Conservation (phyloP, 2,329 filamentous ascomycete genomes). For the Colletotrichum scovillei region DNA sequence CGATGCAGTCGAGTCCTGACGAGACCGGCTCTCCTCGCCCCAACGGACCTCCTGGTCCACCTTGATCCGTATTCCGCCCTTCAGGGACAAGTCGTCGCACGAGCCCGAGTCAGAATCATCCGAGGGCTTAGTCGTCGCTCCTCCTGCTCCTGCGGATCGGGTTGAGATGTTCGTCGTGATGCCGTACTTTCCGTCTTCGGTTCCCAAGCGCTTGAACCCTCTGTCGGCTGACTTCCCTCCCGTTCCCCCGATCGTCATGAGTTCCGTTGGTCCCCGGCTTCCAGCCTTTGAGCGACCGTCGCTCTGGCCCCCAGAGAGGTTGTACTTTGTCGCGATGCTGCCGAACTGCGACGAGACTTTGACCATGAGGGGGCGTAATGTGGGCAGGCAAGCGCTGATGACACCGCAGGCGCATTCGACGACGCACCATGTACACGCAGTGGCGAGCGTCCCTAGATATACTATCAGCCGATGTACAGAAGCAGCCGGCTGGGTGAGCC, state of each 20-base stretch:
- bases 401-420: constrained; percentile 48
- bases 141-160: background rate
- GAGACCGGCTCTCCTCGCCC: constrained; percentile 1
- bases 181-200: constrained; percentile 22
- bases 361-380: constrained; percentile 48
- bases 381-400: constrained; percentile 55
- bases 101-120: constrained; percentile 15
- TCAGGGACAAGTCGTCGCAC: constrained; percentile 13
- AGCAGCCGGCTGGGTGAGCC: background rate
- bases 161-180: constrained; percentile 1
- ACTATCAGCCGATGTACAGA: background rate
- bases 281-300: background rate
- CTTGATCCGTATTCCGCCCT: constrained; percentile 20
- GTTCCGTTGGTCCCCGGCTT: constrained; percentile 28
- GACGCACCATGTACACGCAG: constrained; percentile 46
- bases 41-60: constrained; percentile 28
- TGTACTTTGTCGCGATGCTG: constrained; percentile 29
- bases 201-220: constrained; percentile 22
- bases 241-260: constrained; percentile 24
- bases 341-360: constrained; percentile 27
- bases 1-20: background rate
- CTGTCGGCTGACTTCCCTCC: constrained; percentile 27
- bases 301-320: constrained; percentile 24
- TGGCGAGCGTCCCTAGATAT: constrained; percentile 42
- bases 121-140: background rate